Base-by-base conservation (phyloP, 331 rosid genomes). In the Malus hybrid region DNA sequence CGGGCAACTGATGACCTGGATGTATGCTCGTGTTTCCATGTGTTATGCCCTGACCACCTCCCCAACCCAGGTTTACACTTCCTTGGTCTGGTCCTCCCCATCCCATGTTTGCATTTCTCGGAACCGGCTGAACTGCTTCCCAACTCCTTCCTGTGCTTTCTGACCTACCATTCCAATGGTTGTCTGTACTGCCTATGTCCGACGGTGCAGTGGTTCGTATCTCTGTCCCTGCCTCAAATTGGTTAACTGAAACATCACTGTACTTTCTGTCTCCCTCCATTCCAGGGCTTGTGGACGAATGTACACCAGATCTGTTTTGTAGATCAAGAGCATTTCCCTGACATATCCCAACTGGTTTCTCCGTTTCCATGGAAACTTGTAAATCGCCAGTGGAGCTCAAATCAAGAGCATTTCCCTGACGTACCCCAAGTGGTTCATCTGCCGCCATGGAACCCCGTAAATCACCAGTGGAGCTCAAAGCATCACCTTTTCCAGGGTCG, bases 401-500 rank as follows among this genome's bases (percentile, higher is more conserved):
- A 68, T 91, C 92, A 72, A 50, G 56, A 5, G 75, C 82, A 61
- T 79, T 86, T 39, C 85, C 78, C 69, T 74, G 85, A 68, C 66
- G 74, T 32, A 69, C 65, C 42, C 74, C 67, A 36, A 39, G 67
- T 54, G 83, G 83, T 72, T 86, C 95, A 63, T 85, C 95, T 27
- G 83, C 75, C 70, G 77, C 88, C 11, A 80, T 57, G 0, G 90
- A 87, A 44, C 83, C 80, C 65, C 85, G 90, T 76, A 88, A 70
- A 86, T 92, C 95, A 66, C 81, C 79, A 0, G 93, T 85, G 60
- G 99, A 90, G 83, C 97, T 90, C 74, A 95, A 80, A 68, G 92
- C 93, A 72, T 87, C 96, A 52, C 96, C 86, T 82, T 88, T 95
- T 80, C 92, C 97, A 15, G 86, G 88, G 74, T 87, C 98, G 27